These are phyloP conservation scores for Talaromyces atroroseus DNA, from an alignment of 2,329 filamentous ascomycete species.

Conservation along the genomic window DNA sequence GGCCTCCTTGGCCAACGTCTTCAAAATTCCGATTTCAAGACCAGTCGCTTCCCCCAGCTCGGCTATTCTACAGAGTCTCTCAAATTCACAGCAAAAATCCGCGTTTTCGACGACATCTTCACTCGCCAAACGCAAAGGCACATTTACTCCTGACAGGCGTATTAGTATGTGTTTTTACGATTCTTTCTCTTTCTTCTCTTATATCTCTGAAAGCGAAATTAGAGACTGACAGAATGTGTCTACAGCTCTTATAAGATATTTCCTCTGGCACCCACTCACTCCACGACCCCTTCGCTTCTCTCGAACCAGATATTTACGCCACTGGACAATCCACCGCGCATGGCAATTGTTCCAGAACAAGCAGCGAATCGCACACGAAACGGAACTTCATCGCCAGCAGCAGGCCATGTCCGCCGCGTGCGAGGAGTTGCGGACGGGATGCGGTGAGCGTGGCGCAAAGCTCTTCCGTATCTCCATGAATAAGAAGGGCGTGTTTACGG, in stretches of 20 bases:
- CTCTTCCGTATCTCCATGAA: slow-evolving; percentile 84
- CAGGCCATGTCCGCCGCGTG: slow-evolving; percentile 78
- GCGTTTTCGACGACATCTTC: slow-evolving; percentile 38
- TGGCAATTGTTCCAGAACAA: slow-evolving; percentile 77
- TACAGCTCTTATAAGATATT: slow-evolving; percentile 61
- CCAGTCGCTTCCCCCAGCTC: slow-evolving; percentile 20
- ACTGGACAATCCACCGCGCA: slow-evolving; percentile 98
- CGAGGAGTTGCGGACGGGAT: slow-evolving; percentile 65
- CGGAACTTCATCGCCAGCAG: slow-evolving; percentile 72
- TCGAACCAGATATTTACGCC: slow-evolving; percentile 78
- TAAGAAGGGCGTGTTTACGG: slow-evolving; percentile 75
- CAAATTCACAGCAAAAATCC: slow-evolving; percentile 13
- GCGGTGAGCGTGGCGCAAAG: slow-evolving; percentile 45
- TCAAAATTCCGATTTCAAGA: slow-evolving; percentile 29
- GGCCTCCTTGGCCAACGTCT: slow-evolving; percentile 41
- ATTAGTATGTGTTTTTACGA: slow-evolving; percentile 46
- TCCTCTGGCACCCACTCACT: slow-evolving; percentile 62
- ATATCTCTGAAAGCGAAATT: too few species aligned
- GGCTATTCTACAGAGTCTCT: not conserved
- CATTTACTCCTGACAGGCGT: slow-evolving; percentile 32
- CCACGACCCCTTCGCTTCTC: slow-evolving; percentile 80
- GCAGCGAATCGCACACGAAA: slow-evolving; percentile 57
- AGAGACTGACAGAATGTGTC: slow-evolving; percentile 1
- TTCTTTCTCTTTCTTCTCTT: not conserved
- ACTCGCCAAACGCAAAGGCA: slow-evolving; percentile 35